These are phyloP conservation scores for Trichoderma aggressivum DNA, from an alignment of 2,329 filamentous ascomycete genomes.

Conservation along the genomic window DNA sequence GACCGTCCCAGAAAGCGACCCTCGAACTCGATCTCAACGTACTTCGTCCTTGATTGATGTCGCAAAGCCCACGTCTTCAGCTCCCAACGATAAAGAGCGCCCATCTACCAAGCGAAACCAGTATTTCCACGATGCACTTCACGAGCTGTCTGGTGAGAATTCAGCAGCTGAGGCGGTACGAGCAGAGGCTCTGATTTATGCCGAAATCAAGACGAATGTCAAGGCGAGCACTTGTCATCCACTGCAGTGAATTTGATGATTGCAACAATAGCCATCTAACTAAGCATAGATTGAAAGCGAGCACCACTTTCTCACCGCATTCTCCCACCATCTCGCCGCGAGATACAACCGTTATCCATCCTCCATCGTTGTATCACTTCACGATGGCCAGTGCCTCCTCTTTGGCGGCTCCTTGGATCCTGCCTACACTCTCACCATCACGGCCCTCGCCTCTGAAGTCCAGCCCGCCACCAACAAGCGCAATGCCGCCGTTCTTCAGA, in stretches of 20 bases:
- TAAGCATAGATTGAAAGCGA: slow-evolving; percentile 65
- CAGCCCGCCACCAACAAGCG: slow-evolving; percentile 75
- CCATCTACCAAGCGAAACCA: slow-evolving; percentile 23
- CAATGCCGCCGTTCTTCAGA: slow-evolving; percentile 73
- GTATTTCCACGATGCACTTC: slow-evolving; percentile 47
- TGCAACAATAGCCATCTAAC: neutral
- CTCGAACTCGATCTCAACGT: neutral
- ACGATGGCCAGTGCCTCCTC: slow-evolving; percentile 70
- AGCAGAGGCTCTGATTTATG: slow-evolving; percentile 57
- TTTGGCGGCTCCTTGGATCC: slow-evolving; percentile 74
- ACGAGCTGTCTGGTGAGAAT: slow-evolving; percentile 28
- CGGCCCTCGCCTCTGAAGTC: slow-evolving; percentile 64
- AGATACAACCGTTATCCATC: slow-evolving; percentile 72
- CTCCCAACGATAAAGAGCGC: slow-evolving; percentile 10
- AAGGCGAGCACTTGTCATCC: slow-evolving; percentile 15
- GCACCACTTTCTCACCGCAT: slow-evolving; percentile 67
- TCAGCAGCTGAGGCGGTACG: slow-evolving; percentile 41
- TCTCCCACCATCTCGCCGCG: slow-evolving; percentile 69
- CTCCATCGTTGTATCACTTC: slow-evolving; percentile 71
- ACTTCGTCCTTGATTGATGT: neutral
- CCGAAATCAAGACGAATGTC: slow-evolving; percentile 41
- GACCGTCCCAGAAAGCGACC: slow-evolving; percentile 31
- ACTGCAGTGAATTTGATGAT: neutral
- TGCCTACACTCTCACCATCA: slow-evolving; percentile 74
- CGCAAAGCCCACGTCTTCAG: neutral